A percentile compares a stretch with the other conserved stretches of the same genome.
Conservation (phyloP, 148 eudicot species). For the Salicornia ramosissima region DNA sequence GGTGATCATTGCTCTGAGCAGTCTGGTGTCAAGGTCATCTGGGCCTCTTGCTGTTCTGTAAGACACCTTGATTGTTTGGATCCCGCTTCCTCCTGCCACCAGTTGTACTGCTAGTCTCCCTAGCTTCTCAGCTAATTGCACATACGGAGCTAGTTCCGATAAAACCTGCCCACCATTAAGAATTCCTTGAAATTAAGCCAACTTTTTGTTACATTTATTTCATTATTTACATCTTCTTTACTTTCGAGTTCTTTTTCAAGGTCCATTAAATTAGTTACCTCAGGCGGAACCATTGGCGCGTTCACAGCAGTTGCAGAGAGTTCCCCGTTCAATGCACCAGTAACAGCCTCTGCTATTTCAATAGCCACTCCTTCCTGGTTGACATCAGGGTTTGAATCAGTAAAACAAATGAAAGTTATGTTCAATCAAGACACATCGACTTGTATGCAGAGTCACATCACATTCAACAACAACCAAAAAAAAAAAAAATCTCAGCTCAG, state of each 20-base stretch:
- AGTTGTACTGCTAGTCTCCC: constrained; percentile 79
- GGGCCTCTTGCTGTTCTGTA: constrained; percentile 68
- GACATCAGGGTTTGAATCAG: not conserved
- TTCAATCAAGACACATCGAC: too few species aligned
- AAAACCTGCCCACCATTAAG: constrained; percentile 39
- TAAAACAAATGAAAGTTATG: not conserved
- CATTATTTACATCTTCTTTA: too few species aligned
- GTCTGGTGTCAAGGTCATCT: constrained; percentile 82
- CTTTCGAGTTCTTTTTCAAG: too few species aligned
- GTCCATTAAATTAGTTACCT: constrained; percentile 32
- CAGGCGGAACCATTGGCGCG: constrained; percentile 91
- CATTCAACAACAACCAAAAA: too few species aligned
- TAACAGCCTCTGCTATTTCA: constrained; percentile 93
- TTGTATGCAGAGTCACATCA: too few species aligned
- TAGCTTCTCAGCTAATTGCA: constrained; percentile 71
- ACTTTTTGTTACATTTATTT: too few species aligned
- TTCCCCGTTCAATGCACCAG: constrained; percentile 78
- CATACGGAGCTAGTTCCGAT: constrained; percentile 77
- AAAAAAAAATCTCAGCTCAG: too few species aligned
- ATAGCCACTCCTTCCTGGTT: constrained; percentile 94
- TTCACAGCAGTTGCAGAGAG: constrained; percentile 93
- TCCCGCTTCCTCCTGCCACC: constrained; percentile 77
- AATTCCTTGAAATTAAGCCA: not conserved
- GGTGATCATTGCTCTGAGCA: constrained; percentile 82
- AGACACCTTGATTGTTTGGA: constrained; percentile 58